Conservation (phyloP, 2,329 filamentous ascomycete genomes). For the Colletotrichum sp. region DNA sequence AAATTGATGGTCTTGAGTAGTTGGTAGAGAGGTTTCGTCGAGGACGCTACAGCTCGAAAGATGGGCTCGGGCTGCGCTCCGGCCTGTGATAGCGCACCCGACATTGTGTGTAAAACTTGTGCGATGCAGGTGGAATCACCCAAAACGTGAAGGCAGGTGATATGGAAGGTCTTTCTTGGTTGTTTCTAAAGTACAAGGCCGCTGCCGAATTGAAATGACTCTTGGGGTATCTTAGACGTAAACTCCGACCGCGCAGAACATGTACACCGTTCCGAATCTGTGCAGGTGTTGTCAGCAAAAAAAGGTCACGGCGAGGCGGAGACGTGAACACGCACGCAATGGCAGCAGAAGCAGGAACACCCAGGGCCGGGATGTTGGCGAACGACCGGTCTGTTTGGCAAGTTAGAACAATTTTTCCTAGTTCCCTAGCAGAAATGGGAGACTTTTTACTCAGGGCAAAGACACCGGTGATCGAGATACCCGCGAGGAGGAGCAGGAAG, state of each 20-base stretch:
- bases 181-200: slow-evolving; percentile 24
- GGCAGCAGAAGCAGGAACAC: slow-evolving; percentile 84
- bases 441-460: slow-evolving; percentile 80
- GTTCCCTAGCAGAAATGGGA: background rate
- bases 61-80: slow-evolving; percentile 47
- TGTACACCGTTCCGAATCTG: slow-evolving; percentile 94
- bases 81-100: slow-evolving; percentile 25
- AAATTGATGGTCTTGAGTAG: slow-evolving; percentile 63
- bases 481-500: slow-evolving; percentile 74
- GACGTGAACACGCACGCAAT: slow-evolving; percentile 72
- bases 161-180: slow-evolving; percentile 14
- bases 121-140: slow-evolving; percentile 3
- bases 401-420: slow-evolving; percentile 23
- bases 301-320: slow-evolving; percentile 2
- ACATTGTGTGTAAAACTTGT: slow-evolving; percentile 17
- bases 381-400: slow-evolving; percentile 75
- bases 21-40: slow-evolving; percentile 75
- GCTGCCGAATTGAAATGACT: slow-evolving; percentile 25
- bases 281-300: background rate
- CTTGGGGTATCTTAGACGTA: slow-evolving; percentile 78
- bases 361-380: slow-evolving; percentile 76
- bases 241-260: slow-evolving; percentile 98
- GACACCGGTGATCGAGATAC: slow-evolving; percentile 74
- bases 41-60: slow-evolving; percentile 78
- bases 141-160: background rate